phyloP scores from a whole-genome alignment of 257 asterid genomes.

The Solanum sejunctum region DNA sequence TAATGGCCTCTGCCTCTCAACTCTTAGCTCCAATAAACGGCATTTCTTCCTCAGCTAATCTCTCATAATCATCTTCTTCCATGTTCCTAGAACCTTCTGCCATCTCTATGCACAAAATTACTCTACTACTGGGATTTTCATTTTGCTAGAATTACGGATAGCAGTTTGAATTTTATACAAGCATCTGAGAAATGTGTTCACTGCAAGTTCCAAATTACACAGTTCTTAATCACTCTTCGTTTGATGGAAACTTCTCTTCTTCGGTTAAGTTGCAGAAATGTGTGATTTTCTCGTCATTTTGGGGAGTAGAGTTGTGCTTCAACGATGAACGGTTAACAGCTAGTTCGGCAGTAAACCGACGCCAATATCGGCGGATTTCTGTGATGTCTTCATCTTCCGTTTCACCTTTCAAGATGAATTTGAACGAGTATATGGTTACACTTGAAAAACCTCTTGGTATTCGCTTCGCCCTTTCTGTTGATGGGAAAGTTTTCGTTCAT shows the following conservation, averaged over 20 bases:
- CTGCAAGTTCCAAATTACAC: conserved; percentile 36
- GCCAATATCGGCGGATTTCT: background rate
- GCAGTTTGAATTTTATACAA: background rate
- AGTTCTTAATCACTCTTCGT: conserved; percentile 18
- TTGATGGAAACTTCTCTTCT: conserved; percentile 1
- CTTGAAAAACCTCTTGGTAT: conserved; percentile 87
- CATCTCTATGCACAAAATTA: conserved; percentile 13
- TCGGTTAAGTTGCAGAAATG: conserved; percentile 2
- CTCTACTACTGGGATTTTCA: background rate
- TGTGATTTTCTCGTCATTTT: conserved; percentile 21
- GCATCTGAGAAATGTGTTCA: conserved; percentile 29
- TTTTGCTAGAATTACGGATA: background rate
- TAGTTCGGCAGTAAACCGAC: conserved; percentile 2
- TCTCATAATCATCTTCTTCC: conserved; percentile 8
- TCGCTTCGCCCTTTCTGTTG: conserved; percentile 73
- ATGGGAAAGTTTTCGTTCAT: conserved; percentile 77
- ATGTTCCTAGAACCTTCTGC: conserved; percentile 7
- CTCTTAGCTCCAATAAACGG: conserved; percentile 19
- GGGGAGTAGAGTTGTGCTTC: conserved; percentile 30
- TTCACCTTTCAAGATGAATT: conserved; percentile 51
- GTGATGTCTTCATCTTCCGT: conserved; percentile 23
- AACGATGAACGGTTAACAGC: conserved; percentile 6
- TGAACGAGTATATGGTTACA: conserved; percentile 81
- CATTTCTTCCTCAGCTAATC: conserved; percentile 27
- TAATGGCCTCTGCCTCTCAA: conserved; percentile 21